Percentiles rank a stretch among this genome's conserved stretches.
These are phyloP conservation scores for Populus hybrid DNA, from an alignment of 441 rosid species.

Conservation along the genomic window DNA sequence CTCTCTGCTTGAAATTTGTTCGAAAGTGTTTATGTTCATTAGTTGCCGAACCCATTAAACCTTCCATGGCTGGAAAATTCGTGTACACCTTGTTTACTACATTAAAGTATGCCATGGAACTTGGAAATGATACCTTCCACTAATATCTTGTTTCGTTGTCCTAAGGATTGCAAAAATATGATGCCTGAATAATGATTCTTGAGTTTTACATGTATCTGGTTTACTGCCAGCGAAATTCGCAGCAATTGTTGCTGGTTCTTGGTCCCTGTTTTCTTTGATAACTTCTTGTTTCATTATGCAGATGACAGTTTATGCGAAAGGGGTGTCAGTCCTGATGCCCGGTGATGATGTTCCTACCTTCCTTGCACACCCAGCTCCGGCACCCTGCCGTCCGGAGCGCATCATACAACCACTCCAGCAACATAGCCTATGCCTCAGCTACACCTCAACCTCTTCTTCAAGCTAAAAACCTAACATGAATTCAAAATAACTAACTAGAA, in stretches of 20 bases:
- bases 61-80: background rate
- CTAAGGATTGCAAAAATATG: background rate
- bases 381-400: conserved; percentile 45
- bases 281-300: conserved; percentile 22
- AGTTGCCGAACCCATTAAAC: background rate
- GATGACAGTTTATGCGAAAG: conserved; percentile 65
- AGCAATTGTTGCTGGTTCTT: background rate
- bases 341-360: conserved; percentile 84
- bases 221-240: background rate
- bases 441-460: conserved; percentile 14
- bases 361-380: conserved; percentile 68
- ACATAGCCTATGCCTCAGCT: conserved; percentile 9
- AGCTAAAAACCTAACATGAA: conserved; percentile 11
- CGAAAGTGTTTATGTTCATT: no score
- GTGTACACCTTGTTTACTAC: background rate
- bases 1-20: background rate
- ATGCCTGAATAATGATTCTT: background rate
- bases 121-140: no score
- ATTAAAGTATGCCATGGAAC: background rate
- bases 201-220: background rate
- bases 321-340: conserved; percentile 92
- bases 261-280: background rate
- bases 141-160: background rate
- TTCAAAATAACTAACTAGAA: background rate
- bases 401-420: conserved; percentile 26